These are phyloP conservation scores for Suillus discolor DNA, from an alignment of 768 basidiomycete genomes.

Conservation along the genomic window DNA sequence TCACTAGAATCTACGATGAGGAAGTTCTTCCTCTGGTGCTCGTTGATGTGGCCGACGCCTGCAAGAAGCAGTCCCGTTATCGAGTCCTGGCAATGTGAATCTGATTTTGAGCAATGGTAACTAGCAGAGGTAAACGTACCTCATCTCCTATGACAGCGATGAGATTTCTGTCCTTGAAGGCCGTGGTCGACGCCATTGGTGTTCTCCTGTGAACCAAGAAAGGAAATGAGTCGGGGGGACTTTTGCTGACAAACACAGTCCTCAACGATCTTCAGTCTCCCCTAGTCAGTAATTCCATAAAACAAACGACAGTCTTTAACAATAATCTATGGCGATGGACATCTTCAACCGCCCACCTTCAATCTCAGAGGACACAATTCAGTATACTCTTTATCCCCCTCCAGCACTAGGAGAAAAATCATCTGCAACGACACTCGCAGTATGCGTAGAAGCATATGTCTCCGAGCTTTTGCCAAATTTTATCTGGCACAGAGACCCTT, in stretches of 20 bases:
- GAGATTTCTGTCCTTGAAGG: conserved; percentile 81
- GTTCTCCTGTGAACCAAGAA: conserved; percentile 16
- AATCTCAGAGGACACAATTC: conserved; percentile 85
- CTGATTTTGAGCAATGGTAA: neutral
- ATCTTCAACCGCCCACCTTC: conserved; percentile 75
- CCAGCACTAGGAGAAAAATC: conserved; percentile 54
- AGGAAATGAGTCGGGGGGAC: conserved; percentile 12
- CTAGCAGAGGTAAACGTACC: conserved; percentile 43
- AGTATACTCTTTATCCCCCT: conserved; percentile 73
- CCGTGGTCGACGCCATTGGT: conserved; percentile 51
- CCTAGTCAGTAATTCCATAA: neutral
- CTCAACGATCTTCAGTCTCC: neutral
- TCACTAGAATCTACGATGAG: conserved; percentile 91
- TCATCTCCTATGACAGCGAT: conserved; percentile 98
- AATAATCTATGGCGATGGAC: conserved; percentile 47
- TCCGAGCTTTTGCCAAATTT: conserved; percentile 59
- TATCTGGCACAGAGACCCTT: conserved; percentile 84
- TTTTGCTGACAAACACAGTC: conserved; percentile 18
- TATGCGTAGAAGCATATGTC: conserved; percentile 62
- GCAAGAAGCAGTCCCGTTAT: conserved; percentile 95
- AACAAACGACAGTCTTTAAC: neutral
- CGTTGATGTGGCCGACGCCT: conserved; percentile 90
- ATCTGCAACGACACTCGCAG: conserved; percentile 64
- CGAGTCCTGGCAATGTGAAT: conserved; percentile 67
- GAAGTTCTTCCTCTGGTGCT: conserved; percentile 96